Conservation (phyloP, 2,329 filamentous ascomycete species). For the Boeremia exigua region DNA sequence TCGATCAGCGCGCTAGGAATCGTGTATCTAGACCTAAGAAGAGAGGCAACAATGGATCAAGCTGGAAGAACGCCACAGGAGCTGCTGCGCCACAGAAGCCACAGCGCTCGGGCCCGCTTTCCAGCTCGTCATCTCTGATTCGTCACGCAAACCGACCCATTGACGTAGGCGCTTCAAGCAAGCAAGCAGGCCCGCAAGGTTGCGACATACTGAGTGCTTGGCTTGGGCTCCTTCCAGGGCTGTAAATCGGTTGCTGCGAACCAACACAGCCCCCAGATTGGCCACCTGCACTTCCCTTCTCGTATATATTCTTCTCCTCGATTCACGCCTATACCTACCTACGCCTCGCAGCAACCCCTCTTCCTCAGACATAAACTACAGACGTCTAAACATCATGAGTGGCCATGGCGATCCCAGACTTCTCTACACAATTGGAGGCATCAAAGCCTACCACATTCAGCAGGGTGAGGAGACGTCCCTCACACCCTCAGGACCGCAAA, state of each 20-base stretch:
- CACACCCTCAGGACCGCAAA: constrained; percentile 86
- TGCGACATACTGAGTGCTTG: constrained; percentile 13
- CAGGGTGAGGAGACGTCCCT: constrained; percentile 84
- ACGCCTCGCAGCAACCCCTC: neutral
- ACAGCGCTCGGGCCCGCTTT: neutral
- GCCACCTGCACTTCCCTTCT: constrained; percentile 2
- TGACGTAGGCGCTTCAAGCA: constrained; percentile 10
- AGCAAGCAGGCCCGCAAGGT: constrained; percentile 11
- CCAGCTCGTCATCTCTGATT: constrained; percentile 4
- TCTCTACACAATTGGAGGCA: constrained; percentile 73
- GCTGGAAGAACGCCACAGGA: neutral
- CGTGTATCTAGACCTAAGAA: too few species aligned
- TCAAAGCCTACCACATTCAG: constrained; percentile 88
- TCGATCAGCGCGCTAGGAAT: too few species aligned
- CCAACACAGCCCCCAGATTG: constrained; percentile 13
- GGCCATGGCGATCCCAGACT: constrained; percentile 62
- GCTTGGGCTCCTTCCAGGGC: constrained; percentile 10
- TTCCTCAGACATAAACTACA: neutral
- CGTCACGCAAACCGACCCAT: constrained; percentile 5
- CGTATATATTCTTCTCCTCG: constrained; percentile 1
- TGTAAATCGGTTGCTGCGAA: constrained; percentile 4
- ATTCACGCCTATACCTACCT: neutral
- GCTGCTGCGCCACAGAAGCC: neutral
- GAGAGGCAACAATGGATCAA: neutral
- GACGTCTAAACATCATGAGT: constrained; percentile 47